Conservation (phyloP, 352 stramenopile genomes). For the Pythium vanterpoolii region DNA sequence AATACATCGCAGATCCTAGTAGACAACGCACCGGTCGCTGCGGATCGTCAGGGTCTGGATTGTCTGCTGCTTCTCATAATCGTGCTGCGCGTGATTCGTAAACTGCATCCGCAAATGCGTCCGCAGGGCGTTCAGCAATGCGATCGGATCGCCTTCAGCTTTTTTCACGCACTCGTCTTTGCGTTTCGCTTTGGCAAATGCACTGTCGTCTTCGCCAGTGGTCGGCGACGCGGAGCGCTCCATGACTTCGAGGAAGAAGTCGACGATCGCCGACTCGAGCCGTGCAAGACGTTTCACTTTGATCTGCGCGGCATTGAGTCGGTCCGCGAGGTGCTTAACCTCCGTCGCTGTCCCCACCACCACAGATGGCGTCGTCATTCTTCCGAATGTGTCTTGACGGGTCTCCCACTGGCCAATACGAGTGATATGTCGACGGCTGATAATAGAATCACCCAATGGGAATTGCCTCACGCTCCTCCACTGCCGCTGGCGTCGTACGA, state of each 20-base stretch:
- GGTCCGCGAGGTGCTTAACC: slow-evolving; percentile 59
- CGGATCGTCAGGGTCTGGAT: slow-evolving; percentile 26
- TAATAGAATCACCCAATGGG: not conserved
- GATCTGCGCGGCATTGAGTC: slow-evolving; percentile 57
- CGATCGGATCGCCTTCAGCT: slow-evolving; percentile 59
- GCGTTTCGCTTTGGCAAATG: slow-evolving; percentile 41
- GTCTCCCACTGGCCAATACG: too few species aligned
- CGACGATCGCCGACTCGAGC: slow-evolving; percentile 59
- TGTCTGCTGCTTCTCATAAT: slow-evolving; percentile 24
- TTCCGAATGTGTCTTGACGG: too few species aligned
- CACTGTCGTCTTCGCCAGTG: slow-evolving; percentile 5
- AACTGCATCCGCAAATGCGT: slow-evolving; percentile 69
- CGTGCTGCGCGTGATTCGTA: slow-evolving; percentile 37
- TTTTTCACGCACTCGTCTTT: slow-evolving; percentile 58
- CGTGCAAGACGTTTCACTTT: slow-evolving; percentile 61
- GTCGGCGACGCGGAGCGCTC: slow-evolving; percentile 28
- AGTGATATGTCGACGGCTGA: not conserved
- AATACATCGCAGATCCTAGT: not conserved
- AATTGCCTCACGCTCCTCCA: not conserved
- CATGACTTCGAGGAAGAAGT: slow-evolving; percentile 76
- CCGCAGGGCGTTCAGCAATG: slow-evolving; percentile 63
- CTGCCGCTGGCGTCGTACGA: slow-evolving; percentile 33
- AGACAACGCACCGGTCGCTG: slow-evolving; percentile 32
- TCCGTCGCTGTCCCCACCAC: slow-evolving; percentile 14
- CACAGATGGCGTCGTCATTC: slow-evolving; percentile 1